Base-by-base conservation (phyloP, 129 eudicot genomes). In the Arctium lappa region DNA sequence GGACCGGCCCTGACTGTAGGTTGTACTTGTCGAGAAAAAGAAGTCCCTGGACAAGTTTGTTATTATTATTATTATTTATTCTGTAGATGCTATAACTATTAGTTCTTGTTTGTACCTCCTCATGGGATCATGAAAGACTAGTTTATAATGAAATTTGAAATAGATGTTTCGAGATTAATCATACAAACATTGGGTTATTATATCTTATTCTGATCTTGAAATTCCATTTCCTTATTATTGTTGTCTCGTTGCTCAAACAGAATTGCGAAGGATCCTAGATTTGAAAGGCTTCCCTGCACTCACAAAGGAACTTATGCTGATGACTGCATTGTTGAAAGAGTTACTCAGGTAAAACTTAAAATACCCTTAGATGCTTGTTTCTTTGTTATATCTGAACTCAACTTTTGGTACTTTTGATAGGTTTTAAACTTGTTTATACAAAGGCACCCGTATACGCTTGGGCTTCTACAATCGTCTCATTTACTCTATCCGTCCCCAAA, bases 271-370 rank as follows among this genome's bases (percentile, higher is more conserved):
- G 99, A 96, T 87, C 98, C 97, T 84, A 91, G 99, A 73, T 96
- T 96, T 86, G 99, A 91, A 86, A 93, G 99, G 83, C 94, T 96
- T 74, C 98, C 99, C 1, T 96, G 99, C 78, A 90, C 92, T 50
- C 99, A 96, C 79, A 96, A 93, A 86, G 98, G 98, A 75, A 96
- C 98, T 11, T 96, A 96, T 77, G 99, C 99, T 81, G 99, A 96
- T 91, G 98, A 96, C 83, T 96, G 99, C 84, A 81, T 96, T 77
- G 99, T 93, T 82, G 97, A 90, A 65, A 89, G 98, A 85, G 98
- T 96, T 50, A 93, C 98, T 68, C 97, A 91, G 95, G 99, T 93
- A 91, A 68, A 40, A 71, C 32, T 37, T 8, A 36, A 36, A 12
- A 15, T 56, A 69, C 32, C 31, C 18, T 36, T 50, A 53, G 48